These are phyloP conservation scores for Aspergillus cavernicola DNA, from an alignment of 495 filamentous ascomycete species.

Conservation along the genomic window DNA sequence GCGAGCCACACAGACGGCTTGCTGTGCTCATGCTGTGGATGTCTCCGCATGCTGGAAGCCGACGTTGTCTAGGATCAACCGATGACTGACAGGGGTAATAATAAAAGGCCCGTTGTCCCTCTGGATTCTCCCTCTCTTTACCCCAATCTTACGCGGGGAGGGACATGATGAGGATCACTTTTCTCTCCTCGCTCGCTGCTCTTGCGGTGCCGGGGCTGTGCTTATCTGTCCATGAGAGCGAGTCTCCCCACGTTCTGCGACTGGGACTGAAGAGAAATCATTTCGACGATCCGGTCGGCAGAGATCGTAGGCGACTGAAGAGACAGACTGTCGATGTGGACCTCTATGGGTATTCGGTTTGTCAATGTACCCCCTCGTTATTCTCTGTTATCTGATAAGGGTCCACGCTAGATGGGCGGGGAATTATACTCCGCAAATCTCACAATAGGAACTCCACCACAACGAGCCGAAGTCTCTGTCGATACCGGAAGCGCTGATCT, in stretches of 20 bases:
- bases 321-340: constrained; percentile 6
- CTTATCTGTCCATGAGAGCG: constrained; percentile 6
- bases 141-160: background rate
- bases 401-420: constrained; percentile 10
- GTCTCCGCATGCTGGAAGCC: background rate
- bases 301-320: constrained; percentile 9
- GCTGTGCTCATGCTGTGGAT: too few species aligned
- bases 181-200: constrained; percentile 2
- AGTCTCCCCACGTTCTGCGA: constrained; percentile 3
- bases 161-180: background rate
- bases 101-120: background rate
- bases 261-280: constrained; percentile 5
- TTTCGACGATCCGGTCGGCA: background rate
- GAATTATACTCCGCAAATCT: constrained; percentile 58
- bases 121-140: background rate
- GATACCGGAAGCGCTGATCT: constrained; percentile 81
- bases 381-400: background rate
- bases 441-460: constrained; percentile 63
- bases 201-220: constrained; percentile 1
- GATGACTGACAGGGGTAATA: background rate
- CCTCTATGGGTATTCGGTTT: constrained; percentile 4
- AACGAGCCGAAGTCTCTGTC: constrained; percentile 55
- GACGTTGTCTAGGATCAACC: background rate
- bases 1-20: background rate
- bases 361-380: background rate